phyloP scores from a whole-genome alignment of 1,284 basidiomycete genomes.

The Afroboletus lepidellus region DNA sequence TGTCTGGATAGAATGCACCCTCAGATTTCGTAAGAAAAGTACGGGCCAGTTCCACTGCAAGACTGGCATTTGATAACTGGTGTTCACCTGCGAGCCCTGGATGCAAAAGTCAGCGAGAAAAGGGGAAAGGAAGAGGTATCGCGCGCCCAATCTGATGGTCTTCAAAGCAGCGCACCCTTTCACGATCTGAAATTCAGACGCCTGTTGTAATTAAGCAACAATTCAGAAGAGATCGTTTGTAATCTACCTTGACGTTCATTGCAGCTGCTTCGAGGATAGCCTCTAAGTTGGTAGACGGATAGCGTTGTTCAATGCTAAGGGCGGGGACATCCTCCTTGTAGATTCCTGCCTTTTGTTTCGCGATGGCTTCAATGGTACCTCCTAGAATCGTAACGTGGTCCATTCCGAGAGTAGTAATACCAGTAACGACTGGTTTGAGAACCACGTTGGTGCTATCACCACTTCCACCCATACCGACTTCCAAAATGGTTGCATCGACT shows the following conservation, averaged over 20 bases:
- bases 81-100: constrained; percentile 84
- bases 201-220: constrained; percentile 36
- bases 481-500: too few species aligned
- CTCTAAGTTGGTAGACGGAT: constrained; percentile 70
- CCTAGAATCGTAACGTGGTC: constrained; percentile 92
- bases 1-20: constrained; percentile 19
- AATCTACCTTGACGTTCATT: constrained; percentile 55
- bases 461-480: too few species aligned
- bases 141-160: constrained; percentile 62
- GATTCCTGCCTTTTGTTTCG: constrained; percentile 95
- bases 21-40: constrained; percentile 52
- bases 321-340: constrained; percentile 93
- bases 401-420: constrained; percentile 87
- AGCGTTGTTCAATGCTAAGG: constrained; percentile 76
- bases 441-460: too few species aligned
- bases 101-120: constrained; percentile 6
- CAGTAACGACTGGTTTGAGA: constrained; percentile 85
- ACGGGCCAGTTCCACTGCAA: too few species aligned
- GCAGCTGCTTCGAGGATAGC: constrained; percentile 69
- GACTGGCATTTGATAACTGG: constrained; percentile 89
- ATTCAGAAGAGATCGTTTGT: background rate
- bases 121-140: background rate
- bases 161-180: constrained; percentile 47
- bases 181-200: constrained; percentile 63
- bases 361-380: constrained; percentile 87